Evolutionary conservation across 2,329 filamentous ascomycete species (phyloP), one percentile per base, ranked within the genome.

Genomic region (Beauveria scarabaeidicola): DNA sequence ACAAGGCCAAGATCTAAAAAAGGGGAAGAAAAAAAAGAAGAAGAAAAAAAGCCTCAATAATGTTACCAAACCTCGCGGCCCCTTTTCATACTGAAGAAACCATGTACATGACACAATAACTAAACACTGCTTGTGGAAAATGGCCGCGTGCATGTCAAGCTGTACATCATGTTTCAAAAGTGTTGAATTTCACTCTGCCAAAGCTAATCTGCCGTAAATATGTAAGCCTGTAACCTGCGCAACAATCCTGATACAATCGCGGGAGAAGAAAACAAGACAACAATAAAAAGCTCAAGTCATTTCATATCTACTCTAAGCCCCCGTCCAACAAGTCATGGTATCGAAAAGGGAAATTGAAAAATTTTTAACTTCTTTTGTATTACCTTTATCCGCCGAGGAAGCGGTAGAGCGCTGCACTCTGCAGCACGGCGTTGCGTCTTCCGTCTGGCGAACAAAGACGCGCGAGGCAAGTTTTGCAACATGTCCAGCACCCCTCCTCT

Each of bases 1-100:
- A 67, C 51, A 64, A 52, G 58, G 68, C 72, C 5, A 76, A 72
- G 64, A 58, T 76, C 29, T 76, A 64, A 66, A 64, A 66, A 53
- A 38, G 23, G 13, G 21, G 17, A 41, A 19, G 9, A 52, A 19
- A 27, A 44, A 54, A 27, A 10, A 17, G 15, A 2, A 55, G 15
- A 17, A 57, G 40, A 48, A 40, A 2, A 25, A 47, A 17, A 44
- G 46, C 53, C 53, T 32, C 27, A 38, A 52, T n/a, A n/a, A n/a
- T n/a, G n/a, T n/a, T n/a, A n/a, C n/a, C n/a, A n/a, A n/a, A 15
- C 32, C 15, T 36, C 6, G 2, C 32, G 5, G 32, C 27, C 38
- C 9, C 1, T 5, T 21, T 41, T 6, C n/a, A 29, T 17, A 17
- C n/a, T 3, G 15, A 8, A n/a, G 25, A 40, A 29, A 36, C 8